Percentiles rank a stretch among this genome's conserved stretches.
Evolutionary conservation across 306 rosid species (phyloP).

Genomic region (Psophocarpus tetragonolobus): DNA sequence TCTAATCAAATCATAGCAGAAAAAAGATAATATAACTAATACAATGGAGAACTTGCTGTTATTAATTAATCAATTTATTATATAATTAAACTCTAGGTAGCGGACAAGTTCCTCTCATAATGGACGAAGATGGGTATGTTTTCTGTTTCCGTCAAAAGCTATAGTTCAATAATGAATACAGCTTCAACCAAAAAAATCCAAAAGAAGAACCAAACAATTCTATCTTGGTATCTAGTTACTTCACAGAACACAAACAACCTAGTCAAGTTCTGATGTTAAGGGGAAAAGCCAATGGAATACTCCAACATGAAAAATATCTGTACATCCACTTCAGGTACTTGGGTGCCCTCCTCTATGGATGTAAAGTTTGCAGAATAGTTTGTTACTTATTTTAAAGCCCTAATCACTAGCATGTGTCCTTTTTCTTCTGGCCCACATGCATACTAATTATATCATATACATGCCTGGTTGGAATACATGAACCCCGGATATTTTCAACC

Average conservation of each 20-base stretch:
- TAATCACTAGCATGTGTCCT: conserved; percentile 33
- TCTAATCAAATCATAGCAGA: conserved; percentile 45
- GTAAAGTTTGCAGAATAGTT: not conserved
- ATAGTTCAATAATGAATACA: conserved; percentile 32
- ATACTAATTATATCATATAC: not conserved
- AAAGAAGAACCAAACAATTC: conserved; percentile 38
- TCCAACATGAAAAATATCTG: conserved; percentile 38
- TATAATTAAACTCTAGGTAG: not conserved
- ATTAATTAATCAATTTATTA: not conserved
- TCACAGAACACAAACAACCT: conserved; percentile 35
- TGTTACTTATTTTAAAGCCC: conserved; percentile 19
- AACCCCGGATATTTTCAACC: conserved; percentile 38
- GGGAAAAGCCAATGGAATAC: conserved; percentile 34
- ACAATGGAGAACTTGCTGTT: conserved; percentile 12
- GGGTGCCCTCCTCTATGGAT: not conserved
- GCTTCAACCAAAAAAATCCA: conserved; percentile 35
- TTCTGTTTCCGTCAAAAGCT: conserved; percentile 38
- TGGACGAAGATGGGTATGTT: conserved; percentile 32
- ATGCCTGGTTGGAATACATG: conserved; percentile 42
- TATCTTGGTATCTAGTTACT: conserved; percentile 31
- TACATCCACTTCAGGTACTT: not conserved
- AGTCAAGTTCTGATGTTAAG: conserved; percentile 23
- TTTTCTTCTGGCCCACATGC: conserved; percentile 45
- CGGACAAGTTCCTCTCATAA: conserved; percentile 31
- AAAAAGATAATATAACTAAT: conserved; percentile 21